Conservation (phyloP, 257 asterid genomes). For the Solanum chiquidenum region DNA sequence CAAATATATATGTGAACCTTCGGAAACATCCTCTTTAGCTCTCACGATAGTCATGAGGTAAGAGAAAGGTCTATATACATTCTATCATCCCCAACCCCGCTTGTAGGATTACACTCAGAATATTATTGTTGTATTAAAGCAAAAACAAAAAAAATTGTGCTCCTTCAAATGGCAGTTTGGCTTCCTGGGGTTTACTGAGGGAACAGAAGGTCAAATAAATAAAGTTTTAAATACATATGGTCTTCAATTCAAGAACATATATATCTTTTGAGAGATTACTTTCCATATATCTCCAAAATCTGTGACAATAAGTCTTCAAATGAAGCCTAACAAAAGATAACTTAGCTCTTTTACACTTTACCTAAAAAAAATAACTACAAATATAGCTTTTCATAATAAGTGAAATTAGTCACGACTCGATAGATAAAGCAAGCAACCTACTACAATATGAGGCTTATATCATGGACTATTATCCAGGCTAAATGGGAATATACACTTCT, state of each 20-base stretch:
- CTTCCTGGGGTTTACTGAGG: neutral
- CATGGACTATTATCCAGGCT: neutral
- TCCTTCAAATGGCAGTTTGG: neutral
- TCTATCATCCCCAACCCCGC: neutral
- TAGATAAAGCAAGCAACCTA: neutral
- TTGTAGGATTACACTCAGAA: neutral
- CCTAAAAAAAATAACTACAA: rapidly evolving
- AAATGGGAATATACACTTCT: neutral
- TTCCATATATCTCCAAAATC: neutral
- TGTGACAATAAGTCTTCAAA: neutral
- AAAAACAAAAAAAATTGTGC: too few relatives aligned
- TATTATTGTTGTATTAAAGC: too few relatives aligned
- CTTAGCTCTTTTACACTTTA: neutral
- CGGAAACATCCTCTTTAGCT: neutral
- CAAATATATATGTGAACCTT: neutral
- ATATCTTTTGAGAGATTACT: neutral
- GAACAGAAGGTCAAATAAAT: neutral
- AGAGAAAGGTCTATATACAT: too few relatives aligned
- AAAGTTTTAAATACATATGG: neutral
- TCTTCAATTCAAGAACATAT: neutral
- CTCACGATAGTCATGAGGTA: neutral
- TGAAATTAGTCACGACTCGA: neutral
- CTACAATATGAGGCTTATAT: neutral
- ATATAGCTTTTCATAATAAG: neutral
- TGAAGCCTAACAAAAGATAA: neutral